Percentiles rank a stretch among this genome's conserved stretches.
Evolutionary conservation across 345 rosid species (phyloP).

Genomic region (Citrus hindsii): DNA sequence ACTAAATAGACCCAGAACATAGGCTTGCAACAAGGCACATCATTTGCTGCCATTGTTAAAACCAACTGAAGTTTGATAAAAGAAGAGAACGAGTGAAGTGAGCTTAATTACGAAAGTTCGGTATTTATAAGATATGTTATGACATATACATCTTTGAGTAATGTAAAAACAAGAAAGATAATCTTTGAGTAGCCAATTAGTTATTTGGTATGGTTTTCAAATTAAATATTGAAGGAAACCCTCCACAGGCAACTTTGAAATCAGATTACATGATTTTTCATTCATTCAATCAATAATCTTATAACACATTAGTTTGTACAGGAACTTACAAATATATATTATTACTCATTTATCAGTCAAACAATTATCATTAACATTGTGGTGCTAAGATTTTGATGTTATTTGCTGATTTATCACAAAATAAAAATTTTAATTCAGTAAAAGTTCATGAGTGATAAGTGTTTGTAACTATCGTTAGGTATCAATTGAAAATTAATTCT

Average conservation of each 20-base stretch:
- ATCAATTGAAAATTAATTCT: no score
- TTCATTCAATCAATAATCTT: no score
- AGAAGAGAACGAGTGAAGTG: neutral
- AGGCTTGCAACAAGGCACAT: constrained; percentile 80
- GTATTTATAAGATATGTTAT: neutral
- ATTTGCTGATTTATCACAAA: no score
- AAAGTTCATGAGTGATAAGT: no score
- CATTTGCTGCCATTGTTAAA: constrained; percentile 69
- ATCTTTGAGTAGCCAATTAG: neutral
- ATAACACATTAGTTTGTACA: no score
- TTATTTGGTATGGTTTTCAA: neutral
- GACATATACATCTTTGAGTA: neutral
- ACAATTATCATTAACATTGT: no score
- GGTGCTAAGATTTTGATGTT: no score
- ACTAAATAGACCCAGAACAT: constrained; percentile 79
- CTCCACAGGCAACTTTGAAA: neutral
- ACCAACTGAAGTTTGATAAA: neutral
- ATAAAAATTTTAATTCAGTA: no score
- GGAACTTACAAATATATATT: no score
- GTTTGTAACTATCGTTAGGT: no score
- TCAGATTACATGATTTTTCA: neutral
- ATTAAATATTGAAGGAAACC: neutral
- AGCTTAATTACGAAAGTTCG: neutral
- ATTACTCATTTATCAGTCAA: no score
- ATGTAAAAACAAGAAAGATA: no score